phyloP scores from a whole-genome alignment of 176 grass and related monocot genomes.

The Musa schizocarpa region DNA sequence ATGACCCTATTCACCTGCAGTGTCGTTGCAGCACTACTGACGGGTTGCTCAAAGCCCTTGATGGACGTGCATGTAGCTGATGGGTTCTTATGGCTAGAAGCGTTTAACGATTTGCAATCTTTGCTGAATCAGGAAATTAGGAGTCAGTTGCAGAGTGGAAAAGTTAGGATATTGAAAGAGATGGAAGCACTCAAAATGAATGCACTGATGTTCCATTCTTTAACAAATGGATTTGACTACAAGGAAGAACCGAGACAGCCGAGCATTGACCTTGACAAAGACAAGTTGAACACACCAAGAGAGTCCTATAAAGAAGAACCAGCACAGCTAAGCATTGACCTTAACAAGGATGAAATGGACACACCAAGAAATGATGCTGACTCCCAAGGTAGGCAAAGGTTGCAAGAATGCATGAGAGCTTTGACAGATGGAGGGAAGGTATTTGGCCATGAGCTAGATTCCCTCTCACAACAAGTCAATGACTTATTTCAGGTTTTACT shows the following conservation, averaged over 20 bases:
- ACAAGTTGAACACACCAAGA: conserved; percentile 11
- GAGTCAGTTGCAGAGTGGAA: conserved; percentile 18
- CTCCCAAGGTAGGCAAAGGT: conserved; percentile 6
- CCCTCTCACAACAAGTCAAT: conserved; percentile 43
- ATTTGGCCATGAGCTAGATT: conserved; percentile 38
- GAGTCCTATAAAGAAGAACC: conserved; percentile 19
- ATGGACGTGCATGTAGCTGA: conserved; percentile 49
- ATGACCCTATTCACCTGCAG: conserved; percentile 50
- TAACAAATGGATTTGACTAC: conserved; percentile 16
- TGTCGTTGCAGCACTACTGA: conserved; percentile 37
- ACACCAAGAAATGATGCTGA: not conserved
- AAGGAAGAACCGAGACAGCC: conserved; percentile 21
- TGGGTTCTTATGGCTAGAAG: conserved; percentile 57
- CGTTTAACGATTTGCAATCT: conserved; percentile 46
- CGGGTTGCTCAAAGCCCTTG: conserved; percentile 35
- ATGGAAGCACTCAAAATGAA: conserved; percentile 44
- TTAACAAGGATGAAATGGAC: conserved; percentile 23
- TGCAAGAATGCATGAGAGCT: conserved; percentile 42
- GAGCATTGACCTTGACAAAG: conserved; percentile 17
- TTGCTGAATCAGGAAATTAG: conserved; percentile 38
- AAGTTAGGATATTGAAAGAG: conserved; percentile 47
- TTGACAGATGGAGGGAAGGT: conserved; percentile 27
- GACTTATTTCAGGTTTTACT: conserved; percentile 73
- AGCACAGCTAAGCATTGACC: conserved; percentile 14
- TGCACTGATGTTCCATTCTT: conserved; percentile 34